Evolutionary conservation across 306 rosid species (phyloP).

Genomic region (Cajanus cajan): DNA sequence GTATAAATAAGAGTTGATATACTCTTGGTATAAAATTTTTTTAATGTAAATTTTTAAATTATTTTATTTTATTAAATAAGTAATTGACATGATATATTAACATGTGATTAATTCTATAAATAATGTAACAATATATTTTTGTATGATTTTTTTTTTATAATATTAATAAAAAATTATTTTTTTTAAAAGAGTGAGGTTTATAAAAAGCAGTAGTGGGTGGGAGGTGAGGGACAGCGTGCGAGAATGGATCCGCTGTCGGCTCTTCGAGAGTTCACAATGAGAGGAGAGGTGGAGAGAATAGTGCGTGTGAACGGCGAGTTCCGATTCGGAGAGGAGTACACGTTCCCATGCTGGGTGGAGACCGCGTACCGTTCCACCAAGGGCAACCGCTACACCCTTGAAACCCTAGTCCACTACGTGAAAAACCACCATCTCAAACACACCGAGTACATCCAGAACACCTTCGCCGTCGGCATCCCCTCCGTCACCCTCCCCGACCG

Average conservation of each 20-base stretch:
- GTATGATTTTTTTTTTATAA: too few relatives aligned
- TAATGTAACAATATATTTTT: too few relatives aligned
- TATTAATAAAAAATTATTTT: too few relatives aligned
- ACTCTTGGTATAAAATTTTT: too few relatives aligned
- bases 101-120: too few relatives aligned
- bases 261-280: slow-evolving; percentile 80
- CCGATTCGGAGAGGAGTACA: slow-evolving; percentile 77
- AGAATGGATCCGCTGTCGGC: slow-evolving; percentile 91
- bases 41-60: too few relatives aligned
- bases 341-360: slow-evolving; percentile 67
- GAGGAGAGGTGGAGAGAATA: slow-evolving; percentile 85
- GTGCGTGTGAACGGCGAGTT: slow-evolving; percentile 61
- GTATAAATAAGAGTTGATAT: too few relatives aligned
- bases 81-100: too few relatives aligned
- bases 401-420: slow-evolving; percentile 85
- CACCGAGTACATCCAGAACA: slow-evolving; percentile 82
- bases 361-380: slow-evolving; percentile 90
- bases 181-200: too few relatives aligned
- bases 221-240: neutral
- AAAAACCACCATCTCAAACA: slow-evolving; percentile 76
- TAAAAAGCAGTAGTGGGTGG: neutral
- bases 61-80: too few relatives aligned
- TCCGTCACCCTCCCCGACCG: slow-evolving; percentile 92
- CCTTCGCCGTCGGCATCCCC: slow-evolving; percentile 71
- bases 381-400: slow-evolving; percentile 90